Percentiles rank a stretch among this genome's conserved stretches.
phyloP scores from a whole-genome alignment of 139 green algal species.

The Tetradesmus obliquus region DNA sequence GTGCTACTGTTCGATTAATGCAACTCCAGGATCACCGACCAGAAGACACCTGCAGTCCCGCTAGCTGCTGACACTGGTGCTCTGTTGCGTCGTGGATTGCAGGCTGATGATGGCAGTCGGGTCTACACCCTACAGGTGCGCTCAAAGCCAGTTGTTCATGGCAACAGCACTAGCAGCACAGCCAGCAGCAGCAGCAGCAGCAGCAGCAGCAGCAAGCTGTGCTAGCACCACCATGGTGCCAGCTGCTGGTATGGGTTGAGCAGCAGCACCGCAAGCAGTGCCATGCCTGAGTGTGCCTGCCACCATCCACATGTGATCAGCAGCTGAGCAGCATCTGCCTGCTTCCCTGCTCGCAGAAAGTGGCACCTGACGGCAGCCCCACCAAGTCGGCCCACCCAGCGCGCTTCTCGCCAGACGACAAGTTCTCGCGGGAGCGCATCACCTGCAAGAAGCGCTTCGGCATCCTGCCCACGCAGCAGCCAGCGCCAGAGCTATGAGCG shows the following conservation, averaged over 20 bases:
- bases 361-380: conserved; percentile 81
- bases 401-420: conserved; percentile 98
- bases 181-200: neutral
- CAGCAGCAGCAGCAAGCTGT: neutral
- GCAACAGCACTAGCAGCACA: neutral
- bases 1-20: neutral
- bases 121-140: conserved; percentile 96
- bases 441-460: conserved; percentile 94
- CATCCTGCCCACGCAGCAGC: conserved; percentile 87
- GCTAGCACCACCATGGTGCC: too few species aligned
- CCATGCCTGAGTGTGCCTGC: neutral
- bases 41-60: neutral
- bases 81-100: neutral
- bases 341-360: conserved; percentile 73
- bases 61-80: neutral
- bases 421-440: conserved; percentile 95
- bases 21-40: neutral
- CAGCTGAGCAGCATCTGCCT: neutral
- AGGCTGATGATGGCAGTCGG: conserved; percentile 86
- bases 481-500: conserved; percentile 45
- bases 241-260: neutral
- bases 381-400: conserved; percentile 92
- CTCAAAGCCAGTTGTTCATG: neutral
- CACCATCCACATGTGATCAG: neutral
- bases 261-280: neutral